Base-by-base conservation (phyloP, 106 monocot species). In the Cymbidium sinense region DNA sequence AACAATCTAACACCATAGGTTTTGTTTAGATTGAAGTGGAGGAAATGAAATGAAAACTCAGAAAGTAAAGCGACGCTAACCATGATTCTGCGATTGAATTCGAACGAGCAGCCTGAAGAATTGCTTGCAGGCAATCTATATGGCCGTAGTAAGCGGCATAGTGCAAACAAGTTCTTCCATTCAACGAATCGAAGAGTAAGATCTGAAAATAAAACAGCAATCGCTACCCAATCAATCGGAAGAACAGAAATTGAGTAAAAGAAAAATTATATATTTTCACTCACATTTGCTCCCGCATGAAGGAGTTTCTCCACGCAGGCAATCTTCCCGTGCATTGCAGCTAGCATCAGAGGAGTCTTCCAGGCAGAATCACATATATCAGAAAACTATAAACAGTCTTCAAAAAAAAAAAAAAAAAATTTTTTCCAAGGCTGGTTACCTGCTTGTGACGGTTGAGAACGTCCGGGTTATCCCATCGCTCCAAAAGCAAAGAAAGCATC, bases 281-380 rank as follows among this genome's bases (percentile, higher is more conserved):
- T 34, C 70, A 98, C 94, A 86, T 94, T 94, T 27, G 93, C 98
- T 1, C 90, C 94, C 34, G 92, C 83, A 79, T 87, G 85, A 55
- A 98, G 85, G 15, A 98, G 90, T 88, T 78, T 92, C 65, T 83
- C 70, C 74, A 98, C 88, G 67, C 98, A 98, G 27, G 85, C 80
- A 55, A 90, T 81, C 87, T 88, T 87, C 80, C 98, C 94, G 70
- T 87, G 98, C 98, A 98, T 98, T 76, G 91, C 92, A 15, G 98
- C 92, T 70, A 98, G 76, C 91, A 98, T 98, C 51, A 98, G 52
- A 25, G 98, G 94, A 84, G 94, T 98, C 98, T 98, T 23, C 39
- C 44, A 3, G 15, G 67, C 43, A 44, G 44, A 10, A 75, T 35
- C 55, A 47, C 5, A 76, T 20, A n/a, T n/a, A 47, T 29, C 28